Evolutionary conservation across 139 green algal genomes (phyloP).

Genomic region (Closterium sp.): DNA sequence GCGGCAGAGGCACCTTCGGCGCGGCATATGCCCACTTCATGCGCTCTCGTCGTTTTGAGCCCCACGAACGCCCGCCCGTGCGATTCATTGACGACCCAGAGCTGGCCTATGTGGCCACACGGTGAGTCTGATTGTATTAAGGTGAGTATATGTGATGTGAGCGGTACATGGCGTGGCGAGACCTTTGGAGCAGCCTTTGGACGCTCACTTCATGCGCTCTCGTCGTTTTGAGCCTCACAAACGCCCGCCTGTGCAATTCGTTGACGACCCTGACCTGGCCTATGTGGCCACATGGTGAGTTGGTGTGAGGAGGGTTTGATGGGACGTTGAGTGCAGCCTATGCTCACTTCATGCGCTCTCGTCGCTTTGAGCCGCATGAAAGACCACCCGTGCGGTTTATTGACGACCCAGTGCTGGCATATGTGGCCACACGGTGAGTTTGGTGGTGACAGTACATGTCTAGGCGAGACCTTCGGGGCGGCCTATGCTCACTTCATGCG

Average conservation of each 20-base stretch:
- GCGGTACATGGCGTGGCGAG: conserved; percentile 11
- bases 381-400: conserved; percentile 75
- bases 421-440: conserved; percentile 66
- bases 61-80: too few species aligned
- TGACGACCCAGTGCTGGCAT: conserved; percentile 88
- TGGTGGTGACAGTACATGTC: not conserved
- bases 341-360: too few species aligned
- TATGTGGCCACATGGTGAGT: conserved; percentile 73
- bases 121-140: conserved; percentile 38
- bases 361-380: too few species aligned
- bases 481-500: conserved; percentile 75
- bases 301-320: too few species aligned
- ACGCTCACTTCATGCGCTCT: conserved; percentile 84
- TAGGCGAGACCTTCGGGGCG: not conserved
- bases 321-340: too few species aligned
- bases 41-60: too few species aligned
- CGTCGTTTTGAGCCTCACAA: conserved; percentile 81
- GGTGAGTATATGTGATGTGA: too few species aligned
- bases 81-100: conserved; percentile 91
- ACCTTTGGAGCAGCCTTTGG: conserved; percentile 85
- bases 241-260: conserved; percentile 68
- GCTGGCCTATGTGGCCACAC: conserved; percentile 80
- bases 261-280: conserved; percentile 90
- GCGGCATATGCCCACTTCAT: too few species aligned
- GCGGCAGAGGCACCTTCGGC: conserved; percentile 63